Evolutionary conservation across 345 rosid species (phyloP), one percentile per base, ranked within the genome.

Genomic region (Lumnitzera littorea): DNA sequence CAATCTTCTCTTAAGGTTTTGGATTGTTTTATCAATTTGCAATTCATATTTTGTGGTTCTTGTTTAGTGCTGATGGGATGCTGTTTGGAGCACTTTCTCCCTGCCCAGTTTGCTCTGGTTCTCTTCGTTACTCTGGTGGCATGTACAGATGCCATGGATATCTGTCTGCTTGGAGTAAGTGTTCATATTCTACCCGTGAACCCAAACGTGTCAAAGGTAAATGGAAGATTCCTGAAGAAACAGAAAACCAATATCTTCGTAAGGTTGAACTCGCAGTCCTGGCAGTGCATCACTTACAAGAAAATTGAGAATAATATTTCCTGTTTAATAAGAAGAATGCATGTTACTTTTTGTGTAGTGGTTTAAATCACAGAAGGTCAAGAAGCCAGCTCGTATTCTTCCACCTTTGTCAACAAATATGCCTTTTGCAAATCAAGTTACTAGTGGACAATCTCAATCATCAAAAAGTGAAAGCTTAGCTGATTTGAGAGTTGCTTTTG

Each of bases 41-140:
- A 20, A 20, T 43, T 11, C 48, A 3, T 23, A 24, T 41, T 20
- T 63, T 20, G 8, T 55, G 36, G 51, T 62, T 72, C 57, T 51
- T 77, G 56, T 72, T 49, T 60, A 90, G 99, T 76, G 89, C 90
- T 60, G 96, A 94, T 79, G 97, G 97, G 64, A 94, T 94, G 97
- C 71, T 88, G 77, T 88, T 90, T 79, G 99, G 96, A 73, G 83
- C 83, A 63, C 97, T 94, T 58, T 82, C 74, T 55, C 64, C 49
- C 50, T 90, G 97, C 77, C 86, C 86, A 11, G 55, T 82, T 49
- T 94, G 97, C 78, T 78, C 91, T 57, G 77, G 92, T 67, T 67
- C 72, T 63, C 85, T 94, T 76, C 80, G 67, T 53, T 90, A 67
- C 77, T 84, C 86, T 57, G 95, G 99, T 67, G 90, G 91, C 76